phyloP scores from a whole-genome alignment of 495 filamentous ascomycete species.

The Aeminium ludgeri region DNA sequence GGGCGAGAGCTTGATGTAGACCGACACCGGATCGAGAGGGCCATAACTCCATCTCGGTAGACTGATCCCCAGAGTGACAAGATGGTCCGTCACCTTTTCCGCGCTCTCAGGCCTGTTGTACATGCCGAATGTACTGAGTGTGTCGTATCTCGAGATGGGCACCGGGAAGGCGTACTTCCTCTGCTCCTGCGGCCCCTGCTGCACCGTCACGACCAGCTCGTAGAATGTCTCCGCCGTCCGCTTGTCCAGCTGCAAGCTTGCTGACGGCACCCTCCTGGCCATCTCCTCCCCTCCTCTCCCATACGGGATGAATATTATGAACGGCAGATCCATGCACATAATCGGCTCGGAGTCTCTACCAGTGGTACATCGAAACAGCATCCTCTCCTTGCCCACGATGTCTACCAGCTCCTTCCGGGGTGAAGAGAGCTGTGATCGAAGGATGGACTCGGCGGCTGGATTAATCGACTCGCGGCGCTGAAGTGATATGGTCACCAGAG shows the following conservation, averaged over 20 bases:
- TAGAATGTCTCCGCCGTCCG: conserved; percentile 92
- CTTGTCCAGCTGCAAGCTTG: conserved; percentile 77
- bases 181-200: conserved; percentile 71
- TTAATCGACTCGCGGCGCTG: conserved; percentile 92
- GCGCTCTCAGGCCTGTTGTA: conserved; percentile 89
- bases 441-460: conserved; percentile 80
- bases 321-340: conserved; percentile 93
- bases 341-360: conserved; percentile 76
- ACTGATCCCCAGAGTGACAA: conserved; percentile 81
- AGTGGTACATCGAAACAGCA: conserved; percentile 68
- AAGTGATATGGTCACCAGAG: conserved; percentile 84
- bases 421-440: conserved; percentile 81
- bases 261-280: conserved; percentile 75
- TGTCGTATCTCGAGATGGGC: conserved; percentile 84
- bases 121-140: conserved; percentile 96
- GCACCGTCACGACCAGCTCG: conserved; percentile 88
- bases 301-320: conserved; percentile 92
- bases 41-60: conserved; percentile 94
- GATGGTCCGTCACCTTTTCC: conserved; percentile 68
- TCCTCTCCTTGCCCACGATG: conserved; percentile 87
- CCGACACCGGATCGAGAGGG: conserved; percentile 82
- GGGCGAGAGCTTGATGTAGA: conserved; percentile 82
- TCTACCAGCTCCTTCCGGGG: conserved; percentile 82
- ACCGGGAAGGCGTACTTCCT: conserved; percentile 85
- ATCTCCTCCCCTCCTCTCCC: conserved; percentile 77